Evolutionary conservation across 108 stramenopile species (phyloP), one percentile per base, ranked within the genome.

Genomic region (Ochromonas danica): DNA sequence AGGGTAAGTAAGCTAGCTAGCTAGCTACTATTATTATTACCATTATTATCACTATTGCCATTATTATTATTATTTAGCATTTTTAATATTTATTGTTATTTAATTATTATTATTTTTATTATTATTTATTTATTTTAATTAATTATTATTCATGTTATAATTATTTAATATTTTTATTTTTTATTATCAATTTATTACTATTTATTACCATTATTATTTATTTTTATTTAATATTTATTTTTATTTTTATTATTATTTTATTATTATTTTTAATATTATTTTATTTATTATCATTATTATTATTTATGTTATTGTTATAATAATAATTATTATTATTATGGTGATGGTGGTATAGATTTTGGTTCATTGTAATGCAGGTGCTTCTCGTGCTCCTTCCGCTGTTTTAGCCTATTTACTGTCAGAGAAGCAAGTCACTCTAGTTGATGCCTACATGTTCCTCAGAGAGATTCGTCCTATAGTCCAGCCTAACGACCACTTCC

Each of bases 311-410:
- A 22, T 51, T 51, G n/a, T n/a, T n/a, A n/a, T n/a, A n/a, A n/a
- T n/a, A n/a, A n/a, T n/a, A n/a, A n/a, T n/a, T n/a, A n/a, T n/a
- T n/a, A n/a, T n/a, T n/a, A n/a, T n/a, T n/a, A n/a, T n/a, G n/a
- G n/a, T n/a, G n/a, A n/a, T n/a, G n/a, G n/a, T n/a, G n/a, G n/a
- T 51, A 70, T 70, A 70, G 31, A 75, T 75, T 27, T 75, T 41
- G 3, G 51, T 75, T 33, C 72, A 75, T 75, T 75, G 72, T 60
- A 75, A 6, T 33, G 72, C 51, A 10, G 72, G 72, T 10, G 36
- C 51, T 6, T 75, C 72, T 17, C 72, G 72, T 75, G 72, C 72
- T 57, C 72, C 72, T 41, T 14, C 51, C 6, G 31, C 31, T 27
- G 40, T 60, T 33, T 22, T 75, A 27, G 72, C 72, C 27, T 75